These are phyloP conservation scores for Theobroma cacao DNA, from an alignment of 345 rosid genomes.

Conservation along the genomic window DNA sequence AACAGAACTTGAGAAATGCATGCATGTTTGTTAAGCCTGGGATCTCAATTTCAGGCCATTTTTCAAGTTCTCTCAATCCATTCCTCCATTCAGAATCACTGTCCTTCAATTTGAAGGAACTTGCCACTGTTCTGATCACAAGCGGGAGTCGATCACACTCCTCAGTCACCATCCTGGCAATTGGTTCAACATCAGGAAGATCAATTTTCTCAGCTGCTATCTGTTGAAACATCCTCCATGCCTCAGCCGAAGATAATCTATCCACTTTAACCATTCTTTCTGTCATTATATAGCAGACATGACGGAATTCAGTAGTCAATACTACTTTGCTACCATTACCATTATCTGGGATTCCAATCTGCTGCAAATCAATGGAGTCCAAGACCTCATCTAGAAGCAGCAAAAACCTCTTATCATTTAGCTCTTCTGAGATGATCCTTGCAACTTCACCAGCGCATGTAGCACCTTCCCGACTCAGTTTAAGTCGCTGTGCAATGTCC, in stretches of 20 bases:
- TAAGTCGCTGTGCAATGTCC: background rate
- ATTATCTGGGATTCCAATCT: slow-evolving; percentile 4
- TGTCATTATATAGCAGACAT: background rate
- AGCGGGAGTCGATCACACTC: slow-evolving; percentile 32
- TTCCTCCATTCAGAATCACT: slow-evolving; percentile 18
- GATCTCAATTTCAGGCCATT: slow-evolving; percentile 15
- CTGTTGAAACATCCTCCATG: slow-evolving; percentile 10
- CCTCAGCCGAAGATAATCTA: background rate
- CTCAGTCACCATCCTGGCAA: slow-evolving; percentile 14
- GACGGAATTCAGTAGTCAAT: slow-evolving; percentile 2
- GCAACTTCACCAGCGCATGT: background rate
- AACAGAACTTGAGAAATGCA: slow-evolving; percentile 17
- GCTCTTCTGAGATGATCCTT: background rate
- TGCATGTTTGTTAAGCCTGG: slow-evolving; percentile 30
- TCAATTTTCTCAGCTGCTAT: background rate
- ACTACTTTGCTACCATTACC: background rate
- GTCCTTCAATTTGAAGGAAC: slow-evolving; percentile 20
- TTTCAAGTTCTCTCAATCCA: slow-evolving; percentile 6
- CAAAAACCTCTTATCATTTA: background rate
- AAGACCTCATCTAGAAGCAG: slow-evolving; percentile 16
- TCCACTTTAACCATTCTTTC: background rate
- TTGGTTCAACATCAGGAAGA: slow-evolving; percentile 12
- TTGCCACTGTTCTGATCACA: slow-evolving; percentile 26
- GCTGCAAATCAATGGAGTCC: background rate
- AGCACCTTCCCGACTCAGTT: background rate